Evolutionary conservation across 2,329 filamentous ascomycete genomes (phyloP).

Genomic region (Fusarium sp.): DNA sequence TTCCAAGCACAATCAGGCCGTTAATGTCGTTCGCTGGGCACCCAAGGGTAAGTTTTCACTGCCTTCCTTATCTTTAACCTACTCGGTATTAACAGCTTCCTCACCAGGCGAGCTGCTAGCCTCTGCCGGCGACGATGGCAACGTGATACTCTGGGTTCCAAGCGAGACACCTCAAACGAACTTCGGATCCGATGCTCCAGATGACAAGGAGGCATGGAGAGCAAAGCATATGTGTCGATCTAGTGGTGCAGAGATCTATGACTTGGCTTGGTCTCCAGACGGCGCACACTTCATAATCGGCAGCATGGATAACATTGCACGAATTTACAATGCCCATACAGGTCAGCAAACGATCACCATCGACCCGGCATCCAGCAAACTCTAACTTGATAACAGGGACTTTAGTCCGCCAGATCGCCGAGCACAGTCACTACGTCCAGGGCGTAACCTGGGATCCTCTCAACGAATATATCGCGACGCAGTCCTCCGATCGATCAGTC

Average conservation of each 20-base stretch:
- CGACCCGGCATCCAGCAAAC: background rate
- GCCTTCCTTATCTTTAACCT: background rate
- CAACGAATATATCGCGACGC: constrained; percentile 97
- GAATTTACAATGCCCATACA: constrained; percentile 94
- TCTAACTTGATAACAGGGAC: constrained; percentile 54
- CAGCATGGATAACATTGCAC: constrained; percentile 98
- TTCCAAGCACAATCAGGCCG: constrained; percentile 92
- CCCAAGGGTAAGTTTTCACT: constrained; percentile 76
- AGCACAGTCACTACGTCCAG: constrained; percentile 98
- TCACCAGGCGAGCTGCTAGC: constrained; percentile 85
- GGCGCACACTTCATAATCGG: constrained; percentile 96
- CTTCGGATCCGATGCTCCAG: constrained; percentile 85
- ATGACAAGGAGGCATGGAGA: constrained; percentile 97
- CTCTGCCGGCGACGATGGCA: constrained; percentile 96
- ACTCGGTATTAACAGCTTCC: constrained; percentile 29
- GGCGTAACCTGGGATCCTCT: constrained; percentile 98
- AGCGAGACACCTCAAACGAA: constrained; percentile 76
- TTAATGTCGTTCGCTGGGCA: constrained; percentile 97
- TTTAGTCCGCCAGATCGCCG: constrained; percentile 90
- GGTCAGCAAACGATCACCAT: constrained; percentile 63
- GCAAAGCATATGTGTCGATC: constrained; percentile 98
- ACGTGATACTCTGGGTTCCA: constrained; percentile 95
- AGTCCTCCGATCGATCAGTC: constrained; percentile 96
- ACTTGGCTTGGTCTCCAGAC: constrained; percentile 98
- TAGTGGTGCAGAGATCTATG: constrained; percentile 95